Base-by-base conservation (phyloP, 768 basidiomycete genomes). In the Serendipita indica region DNA sequence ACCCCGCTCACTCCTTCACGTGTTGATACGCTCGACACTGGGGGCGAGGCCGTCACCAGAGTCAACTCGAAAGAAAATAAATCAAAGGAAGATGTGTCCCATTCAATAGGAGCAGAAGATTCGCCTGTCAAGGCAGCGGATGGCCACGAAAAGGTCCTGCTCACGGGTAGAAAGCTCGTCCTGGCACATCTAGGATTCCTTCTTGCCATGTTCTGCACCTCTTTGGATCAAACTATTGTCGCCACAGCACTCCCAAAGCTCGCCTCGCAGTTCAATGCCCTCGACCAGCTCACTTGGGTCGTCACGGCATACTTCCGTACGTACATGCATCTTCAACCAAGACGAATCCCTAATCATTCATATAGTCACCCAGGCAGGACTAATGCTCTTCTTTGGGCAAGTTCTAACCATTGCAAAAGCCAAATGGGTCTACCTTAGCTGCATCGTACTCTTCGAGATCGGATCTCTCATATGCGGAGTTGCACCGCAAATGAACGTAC, bases 391-490 rank as follows among this genome's bases (percentile, higher is more conserved):
- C 27, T 65, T 62, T 57, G 71, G 69, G 16, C 69, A 70, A 39
- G 30, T 69, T 6, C 59, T 70, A 4, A 66, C 63, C 25, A 64
- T 72, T 54, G 64, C 61, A 32, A 61, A 68, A 1, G 67, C 68
- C 12, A 72, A 73, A 60, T 65, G 57, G 54, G 68, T 68, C n/a
- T 66, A 62, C 49, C 33, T 65, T 18, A 43, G 34, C 34, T 49
- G 60, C 4, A 62, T 67, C 27, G 32, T 60, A 64, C 60, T 75
- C 57, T 76, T 77, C 63, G 75, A 77, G 62, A 60, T 76, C 22
- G 77, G 77, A 4, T 66, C 67, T 27, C 58, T 69, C 58, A 68
- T 69, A 33, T 62, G 28, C 22, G 34, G 35, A 39, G 62, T 60
- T 10, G 65, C 68, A 16, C 62, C 63, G 1, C 63, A 54, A 45